A percentile compares a stretch with the other conserved stretches of the same genome.
phyloP scores from a whole-genome alignment of 371 early-diverging fungal species.

The Mucor circinelloides region DNA sequence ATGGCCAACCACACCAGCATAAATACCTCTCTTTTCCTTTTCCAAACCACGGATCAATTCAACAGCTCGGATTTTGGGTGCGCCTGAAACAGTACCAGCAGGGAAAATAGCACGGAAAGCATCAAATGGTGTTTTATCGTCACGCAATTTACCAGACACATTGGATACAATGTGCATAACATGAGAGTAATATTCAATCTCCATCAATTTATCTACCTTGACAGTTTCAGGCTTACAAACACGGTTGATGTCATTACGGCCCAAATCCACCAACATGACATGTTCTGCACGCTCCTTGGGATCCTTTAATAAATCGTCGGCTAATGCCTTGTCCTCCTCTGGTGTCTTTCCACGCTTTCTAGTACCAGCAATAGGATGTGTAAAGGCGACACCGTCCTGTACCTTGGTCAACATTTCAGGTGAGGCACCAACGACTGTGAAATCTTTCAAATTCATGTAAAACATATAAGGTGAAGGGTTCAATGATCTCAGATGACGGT shows the following conservation, averaged over 20 bases:
- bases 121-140: constrained; percentile 89
- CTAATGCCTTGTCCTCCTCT: constrained; percentile 85
- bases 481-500: constrained; percentile 90
- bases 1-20: constrained; percentile 96
- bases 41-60: constrained; percentile 91
- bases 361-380: constrained; percentile 98
- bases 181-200: constrained; percentile 93
- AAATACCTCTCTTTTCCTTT: constrained; percentile 91
- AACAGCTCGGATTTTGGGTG: constrained; percentile 96
- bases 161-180: constrained; percentile 98
- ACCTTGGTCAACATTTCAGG: constrained; percentile 98
- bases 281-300: constrained; percentile 96
- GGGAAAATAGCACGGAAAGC: constrained; percentile 97
- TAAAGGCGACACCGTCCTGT: constrained; percentile 78
- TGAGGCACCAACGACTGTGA: constrained; percentile 96
- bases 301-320: constrained; percentile 81
- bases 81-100: constrained; percentile 96
- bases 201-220: constrained; percentile 94
- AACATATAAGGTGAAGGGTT: constrained; percentile 99
- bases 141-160: constrained; percentile 86
- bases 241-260: constrained; percentile 96
- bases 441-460: constrained; percentile 89
- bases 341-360: constrained; percentile 83
- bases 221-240: constrained; percentile 91
- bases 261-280: constrained; percentile 98